Percentiles rank a stretch among this genome's conserved stretches.
These are phyloP conservation scores for Sporothrix pseudoabietina DNA, from an alignment of 2,329 filamentous ascomycete genomes.

Conservation along the genomic window DNA sequence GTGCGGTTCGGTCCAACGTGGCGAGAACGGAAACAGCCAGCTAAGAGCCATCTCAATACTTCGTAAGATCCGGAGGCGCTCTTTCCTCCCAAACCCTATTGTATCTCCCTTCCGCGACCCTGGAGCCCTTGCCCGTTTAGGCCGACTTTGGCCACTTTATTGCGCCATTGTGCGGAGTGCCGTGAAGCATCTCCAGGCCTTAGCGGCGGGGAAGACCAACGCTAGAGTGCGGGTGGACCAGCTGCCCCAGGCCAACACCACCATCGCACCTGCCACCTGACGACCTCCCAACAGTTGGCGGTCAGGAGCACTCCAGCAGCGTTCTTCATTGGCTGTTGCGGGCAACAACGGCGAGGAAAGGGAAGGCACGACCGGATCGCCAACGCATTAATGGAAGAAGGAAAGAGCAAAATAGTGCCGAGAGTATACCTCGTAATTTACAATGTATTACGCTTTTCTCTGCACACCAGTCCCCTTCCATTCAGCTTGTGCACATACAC, in stretches of 20 bases:
- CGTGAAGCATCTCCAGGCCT: slow-evolving; percentile 10
- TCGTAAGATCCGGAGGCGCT: not conserved
- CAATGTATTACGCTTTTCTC: not conserved
- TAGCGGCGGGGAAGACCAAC: slow-evolving; percentile 22
- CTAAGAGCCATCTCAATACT: not conserved
- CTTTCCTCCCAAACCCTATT: slow-evolving; percentile 16
- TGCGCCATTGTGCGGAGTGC: not conserved
- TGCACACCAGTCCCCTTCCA: not conserved
- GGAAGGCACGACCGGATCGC: slow-evolving; percentile 18
- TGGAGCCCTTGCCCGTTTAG: not conserved
- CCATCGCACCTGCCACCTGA: not conserved
- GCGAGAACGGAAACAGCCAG: slow-evolving; percentile 2
- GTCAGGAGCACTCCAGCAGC: slow-evolving; percentile 8
- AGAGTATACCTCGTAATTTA: not conserved
- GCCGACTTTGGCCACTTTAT: slow-evolving; percentile 7
- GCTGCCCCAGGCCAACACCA: not conserved
- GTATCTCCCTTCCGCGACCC: not conserved
- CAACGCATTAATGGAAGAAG: slow-evolving; percentile 12
- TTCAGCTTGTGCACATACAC: slow-evolving; percentile 11
- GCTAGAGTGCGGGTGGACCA: not conserved
- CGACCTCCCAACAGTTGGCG: slow-evolving; percentile 11
- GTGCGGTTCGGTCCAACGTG: not conserved
- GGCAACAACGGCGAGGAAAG: not conserved
- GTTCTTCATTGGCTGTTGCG: slow-evolving; percentile 8
- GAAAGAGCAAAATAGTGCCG: not conserved